Base-by-base conservation (phyloP, 106 monocot species). In the Acorus calamus region DNA sequence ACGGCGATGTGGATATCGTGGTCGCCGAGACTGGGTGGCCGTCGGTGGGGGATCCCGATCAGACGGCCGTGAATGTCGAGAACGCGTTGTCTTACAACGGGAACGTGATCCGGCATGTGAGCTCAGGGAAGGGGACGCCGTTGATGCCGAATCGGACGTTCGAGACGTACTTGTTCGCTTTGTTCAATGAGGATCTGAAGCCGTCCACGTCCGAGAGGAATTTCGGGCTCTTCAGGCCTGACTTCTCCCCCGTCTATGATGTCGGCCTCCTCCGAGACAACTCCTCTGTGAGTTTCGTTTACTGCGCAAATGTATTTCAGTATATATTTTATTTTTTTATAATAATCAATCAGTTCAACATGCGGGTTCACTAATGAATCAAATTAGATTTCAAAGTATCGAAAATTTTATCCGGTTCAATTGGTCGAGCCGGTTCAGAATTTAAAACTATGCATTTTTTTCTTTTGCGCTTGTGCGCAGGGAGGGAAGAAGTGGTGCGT, bases 1-100 rank as follows among this genome's bases (percentile, higher is more conserved):
- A 70, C 77, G 81, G 83, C 8, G 93, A 89, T 68, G 93, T 94
- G 13, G 81, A 81, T 61, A 84, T 94, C 67, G 74, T 75, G 8
- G 71, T 94, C 7, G 93, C 89, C 6, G 93, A 94, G 81, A 89
- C 93, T 0, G 93, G 93, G 7, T 94, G 93, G 93, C 93, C 93
- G 6, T 70, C 89, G 13, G 50, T 2, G 14, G 89, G 53, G 0
- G 93, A 89, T 42, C 60, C 83, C 3, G 78, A 74, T 3, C 89
- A 86, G 76, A 3, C 60, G 11, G 93, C 77, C 1, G 89, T 83
- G 6, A 66, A 64, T 46, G 47, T 55, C 0, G 74, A 57, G 7
- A 64, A 70, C 54, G 93, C 93, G 4, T 59, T 42, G 54, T 48
- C 76, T 5, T 94, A 54, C 72, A 89, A 86, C 65, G 72, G 65